These are phyloP conservation scores for Pseudoturritis turrita DNA, from an alignment of 345 rosid genomes.

Conservation along the genomic window DNA sequence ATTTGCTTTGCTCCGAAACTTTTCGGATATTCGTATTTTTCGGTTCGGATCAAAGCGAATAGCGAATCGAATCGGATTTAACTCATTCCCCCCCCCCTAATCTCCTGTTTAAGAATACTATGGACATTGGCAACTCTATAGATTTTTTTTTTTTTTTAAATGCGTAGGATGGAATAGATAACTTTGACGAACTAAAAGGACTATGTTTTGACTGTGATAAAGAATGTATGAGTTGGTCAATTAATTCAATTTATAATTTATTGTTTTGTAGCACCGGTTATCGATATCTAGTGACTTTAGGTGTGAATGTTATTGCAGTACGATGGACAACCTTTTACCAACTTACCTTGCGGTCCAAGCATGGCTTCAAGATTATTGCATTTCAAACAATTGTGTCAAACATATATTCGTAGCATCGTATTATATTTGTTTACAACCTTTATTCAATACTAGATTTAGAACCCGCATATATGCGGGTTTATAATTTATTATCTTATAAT, in stretches of 20 bases:
- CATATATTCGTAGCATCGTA: background rate
- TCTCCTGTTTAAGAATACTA: no score
- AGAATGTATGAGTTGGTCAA: background rate
- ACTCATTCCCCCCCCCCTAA: no score
- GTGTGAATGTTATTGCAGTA: background rate
- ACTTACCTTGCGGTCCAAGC: background rate
- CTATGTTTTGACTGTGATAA: background rate
- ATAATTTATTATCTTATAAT: no score
- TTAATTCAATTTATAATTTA: background rate
- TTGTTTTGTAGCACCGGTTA: background rate
- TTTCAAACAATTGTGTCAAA: constrained; percentile 8
- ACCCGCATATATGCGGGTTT: no score
- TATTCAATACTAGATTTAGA: no score
- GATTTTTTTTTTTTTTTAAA: no score
- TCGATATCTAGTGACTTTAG: background rate
- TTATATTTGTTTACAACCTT: background rate
- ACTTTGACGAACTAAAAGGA: background rate
- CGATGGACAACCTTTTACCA: background rate
- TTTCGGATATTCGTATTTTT: no score
- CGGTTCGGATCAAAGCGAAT: no score
- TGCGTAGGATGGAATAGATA: background rate
- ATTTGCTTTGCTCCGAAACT: no score
- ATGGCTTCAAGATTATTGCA: background rate
- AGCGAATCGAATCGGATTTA: no score
- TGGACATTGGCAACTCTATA: no score